Conservation (phyloP, 305 asterid genomes). For the Striga hermonthica region DNA sequence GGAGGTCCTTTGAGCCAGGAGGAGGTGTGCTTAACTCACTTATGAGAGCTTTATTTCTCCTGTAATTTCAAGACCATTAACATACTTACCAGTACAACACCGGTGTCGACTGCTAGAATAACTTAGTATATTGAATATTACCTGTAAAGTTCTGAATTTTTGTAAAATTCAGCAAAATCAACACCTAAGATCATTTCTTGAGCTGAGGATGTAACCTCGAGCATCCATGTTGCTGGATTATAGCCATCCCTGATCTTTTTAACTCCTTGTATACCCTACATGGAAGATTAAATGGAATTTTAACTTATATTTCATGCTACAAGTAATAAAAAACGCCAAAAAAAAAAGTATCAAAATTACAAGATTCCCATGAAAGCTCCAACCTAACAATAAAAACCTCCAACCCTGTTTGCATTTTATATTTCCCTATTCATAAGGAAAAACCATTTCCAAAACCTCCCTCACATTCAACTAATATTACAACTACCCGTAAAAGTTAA, state of each 20-base stretch:
- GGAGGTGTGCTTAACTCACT: conserved; percentile 34
- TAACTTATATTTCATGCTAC: background rate
- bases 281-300: background rate
- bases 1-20: conserved; percentile 36
- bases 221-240: conserved; percentile 59
- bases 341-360: no score
- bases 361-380: no score
- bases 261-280: conserved; percentile 40
- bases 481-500: no score
- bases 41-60: conserved; percentile 41
- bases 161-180: conserved; percentile 37
- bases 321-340: no score
- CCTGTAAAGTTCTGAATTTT: conserved; percentile 40
- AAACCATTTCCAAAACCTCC: no score
- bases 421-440: no score
- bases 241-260: conserved; percentile 39
- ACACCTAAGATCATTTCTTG: conserved; percentile 39
- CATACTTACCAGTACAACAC: background rate
- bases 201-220: conserved; percentile 44
- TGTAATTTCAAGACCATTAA: background rate
- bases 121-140: conserved; percentile 13
- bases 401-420: no score
- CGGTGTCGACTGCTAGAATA: background rate
- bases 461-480: no score
- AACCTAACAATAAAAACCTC: no score